Conservation (phyloP, 805 yeast genomes). For the Helenozyma baotianmanensis region DNA sequence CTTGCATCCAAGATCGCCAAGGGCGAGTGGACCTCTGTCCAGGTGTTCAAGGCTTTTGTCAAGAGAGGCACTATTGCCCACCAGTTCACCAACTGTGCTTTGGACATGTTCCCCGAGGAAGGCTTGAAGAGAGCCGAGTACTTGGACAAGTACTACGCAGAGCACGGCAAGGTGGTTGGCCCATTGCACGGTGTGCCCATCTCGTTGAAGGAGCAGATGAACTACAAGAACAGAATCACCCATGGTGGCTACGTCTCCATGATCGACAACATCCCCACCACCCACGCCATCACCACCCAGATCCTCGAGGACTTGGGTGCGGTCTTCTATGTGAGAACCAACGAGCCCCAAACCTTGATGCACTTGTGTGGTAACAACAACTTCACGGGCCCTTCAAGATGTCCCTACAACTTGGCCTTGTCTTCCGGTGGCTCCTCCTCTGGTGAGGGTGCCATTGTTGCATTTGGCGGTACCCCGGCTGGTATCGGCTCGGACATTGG, state of each 20-base stretch:
- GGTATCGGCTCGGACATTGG: constrained; percentile 73
- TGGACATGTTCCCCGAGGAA: constrained; percentile 58
- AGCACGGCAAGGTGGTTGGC: constrained; percentile 50
- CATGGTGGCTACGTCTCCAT: constrained; percentile 56
- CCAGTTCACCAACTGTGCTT: constrained; percentile 53
- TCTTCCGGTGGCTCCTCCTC: constrained; percentile 73
- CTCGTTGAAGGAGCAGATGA: constrained; percentile 62
- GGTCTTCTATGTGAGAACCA: constrained; percentile 59
- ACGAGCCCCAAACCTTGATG: constrained; percentile 68
- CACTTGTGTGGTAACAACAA: constrained; percentile 61
- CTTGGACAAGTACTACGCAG: constrained; percentile 47
- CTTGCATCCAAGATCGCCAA: constrained; percentile 41
- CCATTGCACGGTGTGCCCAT: constrained; percentile 67
- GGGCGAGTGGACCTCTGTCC: constrained; percentile 45
- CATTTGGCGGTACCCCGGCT: constrained; percentile 54
- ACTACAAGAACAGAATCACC: constrained; percentile 49
- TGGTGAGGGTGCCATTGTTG: constrained; percentile 65
- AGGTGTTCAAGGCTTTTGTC: constrained; percentile 58
- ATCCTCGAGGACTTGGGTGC: constrained; percentile 52
- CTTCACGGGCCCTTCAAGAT: constrained; percentile 55
- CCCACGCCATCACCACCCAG: constrained; percentile 46
- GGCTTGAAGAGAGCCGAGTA: constrained; percentile 54
- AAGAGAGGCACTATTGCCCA: constrained; percentile 64
- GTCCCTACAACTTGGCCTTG: constrained; percentile 52
- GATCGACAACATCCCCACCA: constrained; percentile 43